Evolutionary conservation across 2,329 filamentous ascomycete genomes (phyloP).

Genomic region (Ceratocystis diversiconidia): DNA sequence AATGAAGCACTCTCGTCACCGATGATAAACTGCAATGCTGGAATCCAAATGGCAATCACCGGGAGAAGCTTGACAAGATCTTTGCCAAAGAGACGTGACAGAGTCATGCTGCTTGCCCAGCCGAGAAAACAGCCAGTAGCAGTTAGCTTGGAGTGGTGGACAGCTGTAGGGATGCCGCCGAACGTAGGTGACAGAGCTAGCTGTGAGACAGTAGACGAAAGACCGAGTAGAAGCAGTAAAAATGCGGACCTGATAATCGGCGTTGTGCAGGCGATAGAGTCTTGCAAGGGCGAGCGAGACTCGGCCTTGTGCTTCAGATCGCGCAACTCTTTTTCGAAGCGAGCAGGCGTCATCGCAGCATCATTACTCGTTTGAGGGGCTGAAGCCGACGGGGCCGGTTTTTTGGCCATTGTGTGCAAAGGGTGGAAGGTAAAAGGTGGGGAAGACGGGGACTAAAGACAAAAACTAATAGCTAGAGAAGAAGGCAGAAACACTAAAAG

Average conservation of each 20-base stretch:
- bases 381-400: conserved; percentile 3
- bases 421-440: not conserved
- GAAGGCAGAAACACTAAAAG: not conserved
- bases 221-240: conserved; percentile 38
- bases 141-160: conserved; percentile 56
- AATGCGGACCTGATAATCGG: conserved; percentile 27
- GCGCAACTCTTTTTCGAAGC: conserved; percentile 41
- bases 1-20: conserved; percentile 50
- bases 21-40: conserved; percentile 57
- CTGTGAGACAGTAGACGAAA: conserved; percentile 57
- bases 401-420: conserved; percentile 14
- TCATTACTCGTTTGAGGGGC: conserved; percentile 19
- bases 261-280: conserved; percentile 25
- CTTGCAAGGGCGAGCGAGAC: conserved; percentile 24
- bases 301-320: conserved; percentile 34
- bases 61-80: conserved; percentile 45
- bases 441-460: not conserved
- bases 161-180: conserved; percentile 62
- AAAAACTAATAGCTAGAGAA: not conserved
- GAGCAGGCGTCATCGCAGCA: conserved; percentile 32
- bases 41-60: conserved; percentile 60
- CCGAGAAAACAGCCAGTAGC: conserved; percentile 55
- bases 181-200: conserved; percentile 75
- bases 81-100: conserved; percentile 30
- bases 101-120: conserved; percentile 50